Base-by-base conservation (phyloP, 352 stramenopile species). In the Pythium myriotylum region DNA sequence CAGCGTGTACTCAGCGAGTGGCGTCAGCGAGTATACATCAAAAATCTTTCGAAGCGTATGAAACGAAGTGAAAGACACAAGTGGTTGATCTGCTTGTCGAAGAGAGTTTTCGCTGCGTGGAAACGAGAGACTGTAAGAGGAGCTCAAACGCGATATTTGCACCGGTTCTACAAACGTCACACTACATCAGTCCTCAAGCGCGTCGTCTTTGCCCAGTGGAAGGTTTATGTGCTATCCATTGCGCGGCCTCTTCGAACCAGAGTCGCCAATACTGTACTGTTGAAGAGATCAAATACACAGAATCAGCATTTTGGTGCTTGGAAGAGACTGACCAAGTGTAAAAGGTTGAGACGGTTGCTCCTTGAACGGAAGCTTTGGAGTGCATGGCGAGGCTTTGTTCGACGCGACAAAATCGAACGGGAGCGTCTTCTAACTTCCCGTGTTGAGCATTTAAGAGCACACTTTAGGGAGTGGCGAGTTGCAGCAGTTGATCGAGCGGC, bases 391-490 rank as follows among this genome's bases (percentile, higher is more conserved):
- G 14, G 12, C 0, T 23, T 14, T 13, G 41, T 62, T 20, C 24
- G 29, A 32, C 35, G 19, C 2, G n/a, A 47, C 19, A 24, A 16
- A 14, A n/a, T 35, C 12, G 24, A 50, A 16, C 51, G 59, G 4
- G 42, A 60, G 17, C 51, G 26, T 8, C n/a, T 32, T 1, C 10
- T 45, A 1, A 16, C 41, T 9, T 20, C 23, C 27, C 56, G 55
- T 13, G 17, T 17, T 0, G 43, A 53, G 4, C 19, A 20, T 9
- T 35, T 80, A 17, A 77, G 74, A 24, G 22, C 24, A 1, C 63
- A 70, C 19, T 84, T 92, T 22, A 6, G 19, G 22, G 73, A 62
- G 6, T 95, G 86, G 86, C 66, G 62, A 17, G 10, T 33, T 6
- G 68, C 70, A 8, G 71, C 74, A 10, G 64, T 59, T 2, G 75